A percentile compares a stretch with the other conserved stretches of the same genome.
These are phyloP conservation scores for Tieghemiomyces parasiticus DNA, from an alignment of 192 early-diverging fungal genomes.

Conservation along the genomic window DNA sequence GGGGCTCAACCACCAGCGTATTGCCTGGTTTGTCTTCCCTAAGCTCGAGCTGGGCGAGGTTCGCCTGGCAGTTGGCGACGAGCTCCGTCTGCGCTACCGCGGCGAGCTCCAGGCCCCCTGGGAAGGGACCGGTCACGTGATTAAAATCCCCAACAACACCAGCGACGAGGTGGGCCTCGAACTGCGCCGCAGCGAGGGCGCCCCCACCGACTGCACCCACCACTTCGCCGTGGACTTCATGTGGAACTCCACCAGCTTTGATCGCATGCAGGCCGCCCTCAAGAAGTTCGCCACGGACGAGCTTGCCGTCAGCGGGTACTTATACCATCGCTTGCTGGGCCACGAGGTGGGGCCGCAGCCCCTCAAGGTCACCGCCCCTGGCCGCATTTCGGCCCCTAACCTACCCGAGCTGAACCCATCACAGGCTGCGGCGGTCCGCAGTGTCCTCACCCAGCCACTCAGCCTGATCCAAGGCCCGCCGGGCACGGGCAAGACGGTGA, in stretches of 20 bases:
- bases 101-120: conserved; percentile 70
- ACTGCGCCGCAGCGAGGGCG: conserved; percentile 45
- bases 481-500: conserved; percentile 98
- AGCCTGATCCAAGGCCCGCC: conserved; percentile 93
- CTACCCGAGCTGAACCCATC: conserved; percentile 95
- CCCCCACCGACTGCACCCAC: conserved; percentile 65
- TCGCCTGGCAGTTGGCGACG: conserved; percentile 86
- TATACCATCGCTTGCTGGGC: conserved; percentile 88
- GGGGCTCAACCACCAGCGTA: conserved; percentile 80
- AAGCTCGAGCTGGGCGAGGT: conserved; percentile 83
- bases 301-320: conserved; percentile 82
- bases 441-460: conserved; percentile 80
- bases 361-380: conserved; percentile 64
- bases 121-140: conserved; percentile 82
- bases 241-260: conserved; percentile 96
- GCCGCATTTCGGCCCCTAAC: conserved; percentile 81
- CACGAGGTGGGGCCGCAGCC: conserved; percentile 79
- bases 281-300: conserved; percentile 95
- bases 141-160: conserved; percentile 86
- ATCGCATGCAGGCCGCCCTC: conserved; percentile 94
- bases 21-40: conserved; percentile 87
- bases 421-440: conserved; percentile 89
- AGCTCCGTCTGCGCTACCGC: conserved; percentile 72
- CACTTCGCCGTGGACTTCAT: conserved; percentile 96
- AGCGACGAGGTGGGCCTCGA: conserved; percentile 96